phyloP scores from a whole-genome alignment of 2,329 filamentous ascomycete species.

The Aschersonia sp. region DNA sequence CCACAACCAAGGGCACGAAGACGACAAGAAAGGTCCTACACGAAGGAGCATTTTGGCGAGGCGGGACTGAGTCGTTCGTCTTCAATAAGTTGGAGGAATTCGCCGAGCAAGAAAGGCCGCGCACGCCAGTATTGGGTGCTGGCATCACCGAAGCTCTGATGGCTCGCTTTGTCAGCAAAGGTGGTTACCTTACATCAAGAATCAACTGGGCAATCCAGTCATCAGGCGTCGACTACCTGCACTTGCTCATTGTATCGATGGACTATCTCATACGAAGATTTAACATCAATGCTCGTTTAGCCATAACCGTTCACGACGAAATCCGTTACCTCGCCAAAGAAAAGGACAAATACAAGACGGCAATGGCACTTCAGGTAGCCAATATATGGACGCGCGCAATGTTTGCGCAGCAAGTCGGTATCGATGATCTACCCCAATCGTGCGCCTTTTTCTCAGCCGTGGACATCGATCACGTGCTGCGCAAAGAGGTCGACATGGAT shows the following conservation, averaged over 20 bases:
- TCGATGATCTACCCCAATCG: conserved; percentile 82
- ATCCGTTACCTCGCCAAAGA: conserved; percentile 85
- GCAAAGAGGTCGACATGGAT: conserved; percentile 97
- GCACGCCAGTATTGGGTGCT: conserved; percentile 83
- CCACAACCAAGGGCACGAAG: conserved; percentile 79
- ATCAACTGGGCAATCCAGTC: conserved; percentile 99
- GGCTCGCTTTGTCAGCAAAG: conserved; percentile 73
- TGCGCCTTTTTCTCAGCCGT: conserved; percentile 94
- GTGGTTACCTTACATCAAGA: conserved; percentile 84
- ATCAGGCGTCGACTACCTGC: conserved; percentile 91
- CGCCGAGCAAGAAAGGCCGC: conserved; percentile 80
- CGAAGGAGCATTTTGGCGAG: conserved; percentile 78
- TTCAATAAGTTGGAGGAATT: conserved; percentile 98
- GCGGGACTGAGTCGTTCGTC: conserved; percentile 91
- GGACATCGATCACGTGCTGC: conserved; percentile 87
- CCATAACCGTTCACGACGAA: conserved; percentile 95
- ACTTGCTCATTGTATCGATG: conserved; percentile 87
- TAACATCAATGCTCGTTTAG: conserved; percentile 70
- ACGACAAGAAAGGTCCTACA: conserved; percentile 60
- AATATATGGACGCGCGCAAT: conserved; percentile 97
- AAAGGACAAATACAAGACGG: conserved; percentile 73
- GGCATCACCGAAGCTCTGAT: conserved; percentile 94
- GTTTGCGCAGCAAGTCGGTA: conserved; percentile 94
- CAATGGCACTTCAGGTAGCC: conserved; percentile 84
- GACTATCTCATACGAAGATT: conserved; percentile 80